A percentile compares a stretch with the other conserved stretches of the same genome.
Evolutionary conservation across 2,329 filamentous ascomycete genomes (phyloP).

Genomic region (Cordyceps fumosorosea): DNA sequence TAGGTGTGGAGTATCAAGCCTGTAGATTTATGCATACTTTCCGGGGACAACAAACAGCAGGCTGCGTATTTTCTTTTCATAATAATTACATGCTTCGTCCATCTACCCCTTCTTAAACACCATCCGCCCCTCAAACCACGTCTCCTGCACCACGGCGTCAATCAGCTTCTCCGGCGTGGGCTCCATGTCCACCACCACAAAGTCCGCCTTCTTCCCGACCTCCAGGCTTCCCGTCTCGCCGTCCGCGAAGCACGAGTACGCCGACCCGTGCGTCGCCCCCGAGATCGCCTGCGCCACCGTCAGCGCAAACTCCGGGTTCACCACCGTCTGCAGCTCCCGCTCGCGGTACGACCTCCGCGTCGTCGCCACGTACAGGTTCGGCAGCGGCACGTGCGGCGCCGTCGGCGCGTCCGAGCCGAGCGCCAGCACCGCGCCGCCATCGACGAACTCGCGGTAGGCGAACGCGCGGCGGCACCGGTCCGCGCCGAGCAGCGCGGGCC

Average conservation of each 20-base stretch:
- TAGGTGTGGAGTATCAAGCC: too few relatives aligned
- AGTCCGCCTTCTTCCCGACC: slow-evolving; percentile 49
- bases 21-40: too few relatives aligned
- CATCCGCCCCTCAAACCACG: slow-evolving; percentile 44
- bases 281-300: slow-evolving; percentile 46
- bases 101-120: slow-evolving; percentile 25
- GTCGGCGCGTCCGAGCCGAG: slow-evolving; percentile 51
- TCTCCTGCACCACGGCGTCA: slow-evolving; percentile 40
- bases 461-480: slow-evolving; percentile 49
- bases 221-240: slow-evolving; percentile 45
- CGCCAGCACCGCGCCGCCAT: slow-evolving; percentile 42
- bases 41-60: too few relatives aligned
- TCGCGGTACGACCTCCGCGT: slow-evolving; percentile 50
- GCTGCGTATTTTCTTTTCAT: too few relatives aligned
- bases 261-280: slow-evolving; percentile 48
- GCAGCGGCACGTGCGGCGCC: slow-evolving; percentile 43
- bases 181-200: slow-evolving; percentile 44
- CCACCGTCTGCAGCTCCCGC: slow-evolving; percentile 31
- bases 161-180: slow-evolving; percentile 42
- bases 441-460: slow-evolving; percentile 51
- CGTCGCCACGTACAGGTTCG: slow-evolving; percentile 48
- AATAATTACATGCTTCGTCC: too few relatives aligned
- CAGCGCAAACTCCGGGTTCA: slow-evolving; percentile 49
- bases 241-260: slow-evolving; percentile 54
- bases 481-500: slow-evolving; percentile 45